phyloP scores from a whole-genome alignment of 192 early-diverging fungal species.

The Rhizophlyctis rosea region DNA sequence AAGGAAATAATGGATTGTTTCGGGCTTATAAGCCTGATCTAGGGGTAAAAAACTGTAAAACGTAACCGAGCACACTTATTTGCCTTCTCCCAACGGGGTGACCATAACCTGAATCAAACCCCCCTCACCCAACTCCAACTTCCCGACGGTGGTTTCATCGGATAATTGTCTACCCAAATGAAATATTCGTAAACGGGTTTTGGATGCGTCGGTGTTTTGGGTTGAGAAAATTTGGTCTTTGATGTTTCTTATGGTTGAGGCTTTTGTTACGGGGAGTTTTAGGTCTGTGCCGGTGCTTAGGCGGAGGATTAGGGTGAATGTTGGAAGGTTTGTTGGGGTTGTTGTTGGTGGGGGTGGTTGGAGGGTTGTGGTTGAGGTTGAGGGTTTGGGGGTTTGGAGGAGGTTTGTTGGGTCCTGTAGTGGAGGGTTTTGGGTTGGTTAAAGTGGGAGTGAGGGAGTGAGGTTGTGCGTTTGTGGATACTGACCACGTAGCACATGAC shows the following conservation, averaged over 20 bases:
- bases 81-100: too few relatives aligned
- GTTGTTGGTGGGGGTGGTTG: background rate
- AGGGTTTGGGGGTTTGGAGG: background rate
- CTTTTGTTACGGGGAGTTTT: conserved; percentile 5
- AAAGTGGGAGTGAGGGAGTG: background rate
- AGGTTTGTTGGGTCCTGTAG: background rate
- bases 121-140: conserved; percentile 22
- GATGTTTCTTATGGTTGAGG: conserved; percentile 11
- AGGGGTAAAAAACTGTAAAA: too few relatives aligned
- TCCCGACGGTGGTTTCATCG: conserved; percentile 11
- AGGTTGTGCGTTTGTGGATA: conserved; percentile 11
- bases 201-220: background rate
- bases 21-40: too few relatives aligned
- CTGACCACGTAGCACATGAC: conserved; percentile 58
- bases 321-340: background rate
- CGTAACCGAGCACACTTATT: too few relatives aligned
- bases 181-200: conserved; percentile 11
- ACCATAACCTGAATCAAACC: conserved; percentile 30
- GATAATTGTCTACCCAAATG: conserved; percentile 21
- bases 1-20: too few relatives aligned
- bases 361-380: background rate
- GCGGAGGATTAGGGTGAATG: conserved; percentile 14
- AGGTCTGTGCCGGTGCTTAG: conserved; percentile 22
- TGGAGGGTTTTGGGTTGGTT: background rate
- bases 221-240: conserved; percentile 1